Evolutionary conservation across 1,139 yeast species (phyloP), one percentile per base, ranked within the genome.

Genomic region (Nakaseomyces nivariensis): DNA sequence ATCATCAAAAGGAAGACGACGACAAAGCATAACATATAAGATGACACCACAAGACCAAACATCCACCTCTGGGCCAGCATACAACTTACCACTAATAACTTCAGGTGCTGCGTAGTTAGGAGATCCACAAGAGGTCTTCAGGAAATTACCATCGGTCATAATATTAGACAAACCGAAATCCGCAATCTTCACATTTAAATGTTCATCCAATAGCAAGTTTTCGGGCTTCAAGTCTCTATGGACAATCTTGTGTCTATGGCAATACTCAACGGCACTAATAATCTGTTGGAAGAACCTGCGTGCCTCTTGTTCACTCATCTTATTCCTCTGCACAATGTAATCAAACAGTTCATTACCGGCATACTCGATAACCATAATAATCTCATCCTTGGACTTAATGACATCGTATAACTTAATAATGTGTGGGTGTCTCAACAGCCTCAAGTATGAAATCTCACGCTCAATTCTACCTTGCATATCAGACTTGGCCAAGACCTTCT

Each of bases 31-130:
- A 46, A 94, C 98, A 61, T 90, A 92, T 53, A 92, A 74, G 50
- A 94, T 92, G 47, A 94, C 97, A 59, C 99, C 98, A 60, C 96
- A 85, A 0, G 96, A 86, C 99, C 99, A 94, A 49, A 94, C 97
- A 67, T 94, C 98, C 47, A 92, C 98, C 69, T 92, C 98, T 2
- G 97, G 97, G 4, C 98, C 98, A 1, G 97, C 98, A 63, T 92
- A 92, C 52, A 92, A 75, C 66, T 94, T 90, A 45, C 98, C 98
- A 57, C 94, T 82, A 53, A 92, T 92, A 46, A 92, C 97, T 68
- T 92, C 98, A 0, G 98, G 98, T 0, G 98, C 98, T 1, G 98
- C 98, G 65, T 92, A 92, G 65, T 92, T 90, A 48, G 98, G 97
- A 11, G 96, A 86, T 2, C 98, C 98, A 72, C 98, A 92, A 62